Percentiles rank a stretch among this genome's conserved stretches.
Conservation (phyloP, 2,329 filamentous ascomycete genomes). For the Helotiales sp. region DNA sequence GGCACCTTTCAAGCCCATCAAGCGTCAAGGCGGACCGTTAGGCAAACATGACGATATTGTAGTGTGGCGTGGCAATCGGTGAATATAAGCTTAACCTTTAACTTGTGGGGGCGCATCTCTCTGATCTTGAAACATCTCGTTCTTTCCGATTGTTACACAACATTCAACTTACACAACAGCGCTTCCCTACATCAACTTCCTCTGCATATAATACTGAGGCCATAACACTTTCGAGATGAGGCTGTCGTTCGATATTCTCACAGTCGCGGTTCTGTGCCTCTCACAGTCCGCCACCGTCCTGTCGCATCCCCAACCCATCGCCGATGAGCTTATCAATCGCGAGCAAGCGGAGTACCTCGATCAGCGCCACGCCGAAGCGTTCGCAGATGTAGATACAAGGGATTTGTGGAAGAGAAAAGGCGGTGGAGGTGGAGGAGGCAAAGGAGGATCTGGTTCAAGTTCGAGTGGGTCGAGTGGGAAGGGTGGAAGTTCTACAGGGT, state of each 20-base stretch:
- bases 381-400: conserved; percentile 17
- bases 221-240: conserved; percentile 25
- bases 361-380: conserved; percentile 1
- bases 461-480: no score
- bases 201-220: background rate
- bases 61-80: no score
- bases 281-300: conserved; percentile 14
- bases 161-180: no score
- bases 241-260: conserved; percentile 14
- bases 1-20: no score
- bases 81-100: no score
- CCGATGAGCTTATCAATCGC: conserved; percentile 20
- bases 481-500: conserved; percentile 24
- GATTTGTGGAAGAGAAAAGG: conserved; percentile 62
- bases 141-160: no score
- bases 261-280: conserved; percentile 22
- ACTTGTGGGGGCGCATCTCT: no score
- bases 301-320: conserved; percentile 24
- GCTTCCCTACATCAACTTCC: background rate
- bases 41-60: no score
- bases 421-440: conserved; percentile 54
- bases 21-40: no score
- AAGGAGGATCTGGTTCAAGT: conserved; percentile 36
- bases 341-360: conserved; percentile 15
- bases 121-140: no score